Evolutionary conservation across 1,139 yeast species (phyloP), one percentile per base, ranked within the genome.

Genomic region (Debaryomyces sp.): DNA sequence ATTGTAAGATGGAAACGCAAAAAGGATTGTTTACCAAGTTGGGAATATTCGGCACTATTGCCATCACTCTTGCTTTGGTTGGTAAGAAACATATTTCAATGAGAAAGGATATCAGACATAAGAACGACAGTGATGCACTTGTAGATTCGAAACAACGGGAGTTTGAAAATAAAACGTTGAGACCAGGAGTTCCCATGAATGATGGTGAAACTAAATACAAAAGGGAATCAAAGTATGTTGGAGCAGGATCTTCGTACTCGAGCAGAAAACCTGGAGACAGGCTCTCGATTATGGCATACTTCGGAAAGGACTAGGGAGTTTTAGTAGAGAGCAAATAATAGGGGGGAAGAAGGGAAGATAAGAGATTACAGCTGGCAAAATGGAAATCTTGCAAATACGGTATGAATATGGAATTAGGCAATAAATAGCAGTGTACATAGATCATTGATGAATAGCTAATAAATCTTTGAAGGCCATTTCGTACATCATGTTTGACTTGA

Each of bases 141-240:
- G 54, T 67, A 22, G 71, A 70, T 49, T 59, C 72, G 34, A 63
- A 60, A 30, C 55, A 59, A 13, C 61, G 69, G 43, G 78, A 75
- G 54, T 73, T 73, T 50, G 61, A 62, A 8, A 50, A 59, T 21
- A 54, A 54, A 13, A 56, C 62, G n/a, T 59, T 55, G 48, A 60
- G 70, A 49, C 78, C 76, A 7, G 80, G 80, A 1, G 64, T 68
- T 44, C 76, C 76, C 3, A 45, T 51, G 30, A 22, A 30, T 22
- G 68, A 62, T 30, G 54, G 33, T 6, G 41, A 43, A 15, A 50
- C 48, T 12, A 44, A 51, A 22, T 59, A 55, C 27, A 49, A 56
- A 12, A 67, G 91, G 53, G 81, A 81, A 52, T 81, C 86, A 48
- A 81, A 78, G 57, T 87, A 77, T 59, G 87, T 84, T 54, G 92